Evolutionary conservation across 2,329 filamentous ascomycete species (phyloP), one percentile per base, ranked within the genome.

Genomic region (Sporothrix euskadiensis): DNA sequence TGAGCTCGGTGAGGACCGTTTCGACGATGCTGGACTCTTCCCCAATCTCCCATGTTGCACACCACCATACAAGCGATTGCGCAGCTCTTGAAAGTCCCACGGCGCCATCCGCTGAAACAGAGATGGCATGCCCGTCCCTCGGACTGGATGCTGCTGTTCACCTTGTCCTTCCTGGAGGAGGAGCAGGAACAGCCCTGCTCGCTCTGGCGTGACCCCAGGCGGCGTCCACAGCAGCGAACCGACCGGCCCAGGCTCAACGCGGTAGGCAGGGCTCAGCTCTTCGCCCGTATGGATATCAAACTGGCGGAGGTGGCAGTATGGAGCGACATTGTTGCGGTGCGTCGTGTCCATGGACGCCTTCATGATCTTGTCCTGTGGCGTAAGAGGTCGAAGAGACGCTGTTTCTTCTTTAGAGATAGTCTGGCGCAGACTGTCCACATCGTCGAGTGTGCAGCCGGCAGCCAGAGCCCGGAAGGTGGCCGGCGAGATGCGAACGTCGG

Each of bases 31-130:
- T 19, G 70, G 22, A 10, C 14, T 8, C 4, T 30, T 3, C 19
- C 3, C 14, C 19, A n/a, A 4, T 19, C 4, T 32, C 30, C 52
- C 69, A 9, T 47, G 19, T 19, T 56, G 47, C 19, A 19, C 8
- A 2, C 49, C 44, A 0, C 76, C 76, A 30, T 78, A 78, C 8
- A 76, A 12, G 16, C 74, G 71, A 12, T 74, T 70, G 26, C 76
- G 78, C 9, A 80, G 71, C 19, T 76, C 74, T 41, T 76, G 74
- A 16, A 75, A 79, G 1, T 76, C 76, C 5, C 75, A 65, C 1
- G 81, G 81, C 14, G 77, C 78, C 81, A 82, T 83, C 65, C 78
- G 79, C 16, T 75, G 75, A 59, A 79, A 82, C 26, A 78, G 73
- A 1, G 69, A 63, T 4, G 73, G 41, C 71, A 74, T 57, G 14